Conservation (phyloP, 2,329 filamentous ascomycete genomes). For the Emmonsia crescens region DNA sequence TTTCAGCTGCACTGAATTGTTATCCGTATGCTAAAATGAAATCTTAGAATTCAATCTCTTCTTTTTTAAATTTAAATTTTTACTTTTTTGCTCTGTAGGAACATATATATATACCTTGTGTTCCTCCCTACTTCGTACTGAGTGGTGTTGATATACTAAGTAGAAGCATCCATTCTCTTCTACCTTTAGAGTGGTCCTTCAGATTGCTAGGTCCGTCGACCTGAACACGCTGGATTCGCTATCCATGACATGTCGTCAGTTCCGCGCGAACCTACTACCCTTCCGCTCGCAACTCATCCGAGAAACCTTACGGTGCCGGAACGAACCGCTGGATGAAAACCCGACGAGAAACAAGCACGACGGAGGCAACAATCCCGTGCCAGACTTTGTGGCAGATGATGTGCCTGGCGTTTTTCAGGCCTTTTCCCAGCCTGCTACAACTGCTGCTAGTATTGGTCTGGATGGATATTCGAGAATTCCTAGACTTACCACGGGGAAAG, state of each 20-base stretch:
- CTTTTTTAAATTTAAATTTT: too few relatives aligned
- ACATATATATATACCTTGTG: not conserved
- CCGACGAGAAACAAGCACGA: slow-evolving; percentile 32
- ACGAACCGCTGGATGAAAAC: slow-evolving; percentile 45
- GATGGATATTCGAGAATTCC: too few relatives aligned
- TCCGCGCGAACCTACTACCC: slow-evolving; percentile 66
- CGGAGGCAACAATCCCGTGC: slow-evolving; percentile 21
- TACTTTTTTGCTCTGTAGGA: not conserved
- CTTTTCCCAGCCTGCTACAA: slow-evolving; percentile 5
- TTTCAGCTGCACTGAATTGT: slow-evolving; percentile 36
- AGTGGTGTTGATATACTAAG: not conserved
- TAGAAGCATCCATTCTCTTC: slow-evolving; percentile 2
- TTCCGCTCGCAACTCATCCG: slow-evolving; percentile 63
- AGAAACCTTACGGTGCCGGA: slow-evolving; percentile 68
- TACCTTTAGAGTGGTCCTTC: slow-evolving; percentile 56
- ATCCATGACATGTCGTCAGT: slow-evolving; percentile 67
- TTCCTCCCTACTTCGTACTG: not conserved
- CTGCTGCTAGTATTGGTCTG: slow-evolving; percentile 1
- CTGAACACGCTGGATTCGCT: slow-evolving; percentile 78
- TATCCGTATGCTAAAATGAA: slow-evolving; percentile 34
- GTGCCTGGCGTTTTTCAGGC: not conserved
- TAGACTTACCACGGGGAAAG: slow-evolving; percentile 51
- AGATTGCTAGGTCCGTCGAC: slow-evolving; percentile 68
- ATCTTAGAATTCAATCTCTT: slow-evolving; percentile 8
- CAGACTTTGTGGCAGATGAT: slow-evolving; percentile 22